Evolutionary conservation across 805 yeast species (phyloP).

Genomic region (Yamadazyma ubonensis): DNA sequence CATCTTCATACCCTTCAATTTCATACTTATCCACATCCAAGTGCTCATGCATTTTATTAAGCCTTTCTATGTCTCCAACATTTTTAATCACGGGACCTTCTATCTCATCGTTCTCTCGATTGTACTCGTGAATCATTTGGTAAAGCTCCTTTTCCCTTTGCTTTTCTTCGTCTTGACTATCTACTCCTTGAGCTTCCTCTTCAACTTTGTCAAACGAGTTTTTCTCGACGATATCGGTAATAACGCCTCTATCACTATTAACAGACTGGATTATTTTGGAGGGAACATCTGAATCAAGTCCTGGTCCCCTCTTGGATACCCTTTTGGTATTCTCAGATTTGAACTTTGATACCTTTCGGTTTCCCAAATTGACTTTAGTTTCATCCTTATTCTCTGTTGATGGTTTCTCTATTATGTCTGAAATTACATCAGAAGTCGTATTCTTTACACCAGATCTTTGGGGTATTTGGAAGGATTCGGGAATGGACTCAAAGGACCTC

Average conservation of each 20-base stretch:
- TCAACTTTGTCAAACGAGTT: neutral
- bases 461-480: too few relatives aligned
- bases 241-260: too few relatives aligned
- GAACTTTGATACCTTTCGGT: too few relatives aligned
- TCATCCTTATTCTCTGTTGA: too few relatives aligned
- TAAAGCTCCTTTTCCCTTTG: constrained; percentile 8
- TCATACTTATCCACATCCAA: constrained; percentile 18
- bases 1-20: constrained; percentile 12
- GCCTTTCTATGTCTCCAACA: constrained; percentile 51
- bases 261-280: too few relatives aligned
- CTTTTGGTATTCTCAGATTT: too few relatives aligned
- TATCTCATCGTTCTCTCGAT: constrained; percentile 59
- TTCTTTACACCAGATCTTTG: neutral
- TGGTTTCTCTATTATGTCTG: too few relatives aligned
- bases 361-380: too few relatives aligned
- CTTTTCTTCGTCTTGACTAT: neutral
- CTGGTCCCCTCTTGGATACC: too few relatives aligned
- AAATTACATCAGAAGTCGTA: too few relatives aligned
- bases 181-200: neutral
- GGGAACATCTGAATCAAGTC: too few relatives aligned
- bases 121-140: constrained; percentile 47
- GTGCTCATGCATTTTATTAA: constrained; percentile 48
- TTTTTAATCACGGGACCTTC: constrained; percentile 56
- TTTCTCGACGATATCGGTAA: constrained; percentile 2
- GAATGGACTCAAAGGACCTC: neutral